Percentiles rank a stretch among this genome's conserved stretches.
Evolutionary conservation across 495 filamentous ascomycete genomes (phyloP).

Genomic region (Aspergillus baeticus): DNA sequence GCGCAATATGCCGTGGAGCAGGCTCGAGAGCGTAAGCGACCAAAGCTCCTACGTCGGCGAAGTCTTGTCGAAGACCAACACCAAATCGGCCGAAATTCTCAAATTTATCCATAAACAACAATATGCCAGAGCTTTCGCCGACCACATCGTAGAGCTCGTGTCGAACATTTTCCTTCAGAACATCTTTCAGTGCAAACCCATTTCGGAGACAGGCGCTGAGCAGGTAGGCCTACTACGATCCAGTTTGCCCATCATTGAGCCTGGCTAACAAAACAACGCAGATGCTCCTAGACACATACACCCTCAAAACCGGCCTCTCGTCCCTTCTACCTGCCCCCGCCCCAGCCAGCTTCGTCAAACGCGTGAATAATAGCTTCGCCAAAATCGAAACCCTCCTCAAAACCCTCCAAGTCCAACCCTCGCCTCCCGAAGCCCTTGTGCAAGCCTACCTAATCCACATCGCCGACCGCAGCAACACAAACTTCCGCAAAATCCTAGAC

Average conservation of each 20-base stretch:
- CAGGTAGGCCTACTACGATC: conserved; percentile 53
- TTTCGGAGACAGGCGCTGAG: conserved; percentile 94
- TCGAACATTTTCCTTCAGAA: conserved; percentile 76
- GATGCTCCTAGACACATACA: conserved; percentile 95
- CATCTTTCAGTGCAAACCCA: conserved; percentile 83
- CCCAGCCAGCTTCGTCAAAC: conserved; percentile 73
- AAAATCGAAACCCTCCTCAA: conserved; percentile 93
- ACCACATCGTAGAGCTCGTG: conserved; percentile 86
- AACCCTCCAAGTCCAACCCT: conserved; percentile 90
- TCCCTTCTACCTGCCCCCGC: conserved; percentile 44
- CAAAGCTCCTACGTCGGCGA: conserved; percentile 90
- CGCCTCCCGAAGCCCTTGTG: conserved; percentile 88
- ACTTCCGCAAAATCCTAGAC: conserved; percentile 96
- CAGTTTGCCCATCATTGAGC: not conserved
- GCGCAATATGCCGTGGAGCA: conserved; percentile 94
- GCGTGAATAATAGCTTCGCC: conserved; percentile 78
- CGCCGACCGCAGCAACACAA: conserved; percentile 82
- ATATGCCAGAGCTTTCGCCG: conserved; percentile 91
- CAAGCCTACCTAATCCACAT: conserved; percentile 97
- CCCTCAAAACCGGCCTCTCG: conserved; percentile 77
- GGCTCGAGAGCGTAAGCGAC: conserved; percentile 91
- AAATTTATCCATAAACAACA: conserved; percentile 83
- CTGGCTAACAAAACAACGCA: conserved; percentile 22
- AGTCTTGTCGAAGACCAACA: conserved; percentile 69
- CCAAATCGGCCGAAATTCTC: conserved; percentile 68